Evolutionary conservation across 148 eudicot genomes (phyloP), one percentile per base, ranked within the genome.

Genomic region (Camellia japonica): DNA sequence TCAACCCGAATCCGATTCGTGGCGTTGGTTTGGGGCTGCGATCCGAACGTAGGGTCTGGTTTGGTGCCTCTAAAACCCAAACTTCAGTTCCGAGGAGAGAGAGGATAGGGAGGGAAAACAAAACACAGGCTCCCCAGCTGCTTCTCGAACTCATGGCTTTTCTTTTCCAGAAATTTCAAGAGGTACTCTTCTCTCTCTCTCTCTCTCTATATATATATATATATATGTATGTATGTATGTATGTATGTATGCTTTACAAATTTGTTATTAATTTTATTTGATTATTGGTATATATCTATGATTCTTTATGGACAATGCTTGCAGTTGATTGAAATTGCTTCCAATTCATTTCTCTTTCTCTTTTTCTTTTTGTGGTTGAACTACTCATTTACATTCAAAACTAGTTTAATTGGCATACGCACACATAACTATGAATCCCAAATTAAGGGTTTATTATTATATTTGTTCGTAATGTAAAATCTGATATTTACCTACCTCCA

Each of bases 141-240:
- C 62, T 59, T 59, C 62, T 59, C 0, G 1, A 59, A 2, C 71
- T 71, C 90, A 92, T 30, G 38, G 94, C 92, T 73, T 81, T 78
- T 86, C 88, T 92, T 79, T 92, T 92, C 81, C 86, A 83, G 61
- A 92, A 88, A 87, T 90, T 92, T 86, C 94, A 89, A 85, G 86
- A 88, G 97, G 97, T 92, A 80, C 15, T 69, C 47, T 19, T 30
- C 38, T 30, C 38, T 30, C 30, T 30, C 30, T 30, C 30, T 30
- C 30, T 30, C 30, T 30, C 30, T 30, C 30, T 30, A 0, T 23
- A 0, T 23, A 23, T 23, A 16, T 42, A 68, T 78, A n/a, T 10
- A n/a, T n/a, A n/a, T n/a, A n/a, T n/a, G n/a, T n/a, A n/a, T n/a
- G n/a, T n/a, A 9, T 60, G 3, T 23, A 51, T 30, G 9, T 12